phyloP scores from a whole-genome alignment of 805 yeast species.

The Barnettozyma siamensis region DNA sequence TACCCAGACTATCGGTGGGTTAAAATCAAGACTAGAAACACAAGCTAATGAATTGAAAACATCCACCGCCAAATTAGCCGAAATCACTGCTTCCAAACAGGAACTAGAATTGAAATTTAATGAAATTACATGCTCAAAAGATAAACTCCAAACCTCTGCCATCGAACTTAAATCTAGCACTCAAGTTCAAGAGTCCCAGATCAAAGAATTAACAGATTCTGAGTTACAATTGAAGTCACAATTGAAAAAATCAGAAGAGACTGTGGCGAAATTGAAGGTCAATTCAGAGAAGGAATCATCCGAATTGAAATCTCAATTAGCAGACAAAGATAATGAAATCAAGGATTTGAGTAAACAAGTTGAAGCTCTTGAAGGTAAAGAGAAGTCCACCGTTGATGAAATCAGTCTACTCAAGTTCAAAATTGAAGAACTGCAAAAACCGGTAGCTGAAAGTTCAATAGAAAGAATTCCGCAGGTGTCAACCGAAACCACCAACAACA shows the following conservation, averaged over 20 bases:
- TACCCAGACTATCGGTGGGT: neutral
- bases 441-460: no score
- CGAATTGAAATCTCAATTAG: slow-evolving; percentile 3
- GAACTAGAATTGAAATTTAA: neutral
- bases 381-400: slow-evolving; percentile 4
- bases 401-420: slow-evolving; percentile 12
- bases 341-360: slow-evolving; percentile 2
- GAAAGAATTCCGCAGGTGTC: no score
- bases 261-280: neutral
- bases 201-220: neutral
- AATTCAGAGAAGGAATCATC: neutral
- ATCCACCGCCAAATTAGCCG: neutral
- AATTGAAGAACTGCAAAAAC: slow-evolving; percentile 10
- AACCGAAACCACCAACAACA: no score
- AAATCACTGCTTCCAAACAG: neutral
- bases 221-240: neutral
- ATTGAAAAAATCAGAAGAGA: neutral
- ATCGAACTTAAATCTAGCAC: neutral
- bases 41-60: no score
- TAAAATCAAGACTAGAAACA: neutral
- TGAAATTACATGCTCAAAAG: neutral
- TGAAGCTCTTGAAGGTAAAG: slow-evolving; percentile 1
- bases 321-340: slow-evolving; percentile 6
- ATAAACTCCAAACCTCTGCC: no score
- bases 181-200: neutral